A percentile compares a stretch with the other conserved stretches of the same genome.
These are phyloP conservation scores for Hydnomerulius pinastri DNA, from an alignment of 768 basidiomycete genomes.

Conservation along the genomic window DNA sequence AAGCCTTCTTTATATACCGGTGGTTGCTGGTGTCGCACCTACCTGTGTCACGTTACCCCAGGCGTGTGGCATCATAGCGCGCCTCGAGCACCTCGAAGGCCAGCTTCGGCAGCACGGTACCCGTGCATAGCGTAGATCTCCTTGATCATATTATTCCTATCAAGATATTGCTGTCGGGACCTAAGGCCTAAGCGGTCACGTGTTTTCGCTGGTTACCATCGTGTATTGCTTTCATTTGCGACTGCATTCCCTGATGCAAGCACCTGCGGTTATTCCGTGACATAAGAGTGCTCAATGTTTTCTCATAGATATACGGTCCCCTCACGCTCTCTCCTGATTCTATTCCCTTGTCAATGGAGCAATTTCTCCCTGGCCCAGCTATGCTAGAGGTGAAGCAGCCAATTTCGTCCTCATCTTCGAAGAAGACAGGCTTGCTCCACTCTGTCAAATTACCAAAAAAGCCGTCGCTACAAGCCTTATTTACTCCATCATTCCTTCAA, in stretches of 20 bases:
- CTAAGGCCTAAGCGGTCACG: conserved; percentile 13
- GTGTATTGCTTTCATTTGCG: not conserved
- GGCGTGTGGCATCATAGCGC: too few species aligned
- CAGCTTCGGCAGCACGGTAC: too few species aligned
- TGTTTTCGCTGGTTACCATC: conserved; percentile 5
- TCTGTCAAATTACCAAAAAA: conserved; percentile 46
- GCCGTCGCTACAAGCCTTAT: conserved; percentile 53
- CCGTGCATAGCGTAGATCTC: too few species aligned
- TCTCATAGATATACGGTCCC: conserved; percentile 8
- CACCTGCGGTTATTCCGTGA: conserved; percentile 5
- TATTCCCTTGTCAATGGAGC: conserved; percentile 7
- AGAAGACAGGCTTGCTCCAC: conserved; percentile 7
- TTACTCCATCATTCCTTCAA: conserved; percentile 43
- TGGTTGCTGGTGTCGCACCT: too few species aligned
- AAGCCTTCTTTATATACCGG: too few species aligned
- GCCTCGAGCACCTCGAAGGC: too few species aligned
- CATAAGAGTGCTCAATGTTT: conserved; percentile 3
- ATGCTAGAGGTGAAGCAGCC: not conserved
- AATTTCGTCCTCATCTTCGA: conserved; percentile 3
- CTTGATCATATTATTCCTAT: too few species aligned
- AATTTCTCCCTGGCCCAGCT: not conserved
- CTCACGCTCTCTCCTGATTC: conserved; percentile 4
- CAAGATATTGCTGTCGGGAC: too few species aligned
- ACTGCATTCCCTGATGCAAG: conserved; percentile 1
- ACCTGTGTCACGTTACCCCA: too few species aligned